A percentile compares a stretch with the other conserved stretches of the same genome.
Conservation (phyloP, 257 asterid genomes). For the Solanum pinnatisectum region DNA sequence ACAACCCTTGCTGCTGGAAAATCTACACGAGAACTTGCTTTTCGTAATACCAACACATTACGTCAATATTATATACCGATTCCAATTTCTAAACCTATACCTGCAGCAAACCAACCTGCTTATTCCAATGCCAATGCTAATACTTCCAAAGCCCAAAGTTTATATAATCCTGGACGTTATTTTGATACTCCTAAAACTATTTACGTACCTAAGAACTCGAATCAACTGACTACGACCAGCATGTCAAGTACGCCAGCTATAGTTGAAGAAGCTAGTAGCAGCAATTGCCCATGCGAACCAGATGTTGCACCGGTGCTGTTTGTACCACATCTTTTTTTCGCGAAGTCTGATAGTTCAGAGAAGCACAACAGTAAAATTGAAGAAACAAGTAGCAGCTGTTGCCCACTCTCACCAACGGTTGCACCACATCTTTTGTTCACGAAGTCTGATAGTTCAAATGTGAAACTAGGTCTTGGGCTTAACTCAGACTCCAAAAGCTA, state of each 20-base stretch:
- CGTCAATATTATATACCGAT: not conserved
- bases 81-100: not conserved
- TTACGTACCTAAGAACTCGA: not conserved
- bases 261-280: constrained; percentile 5
- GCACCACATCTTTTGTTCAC: not conserved
- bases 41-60: not conserved
- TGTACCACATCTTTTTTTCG: constrained; percentile 28
- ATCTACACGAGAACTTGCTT: constrained; percentile 1
- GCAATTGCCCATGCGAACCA: constrained; percentile 7
- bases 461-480: not conserved
- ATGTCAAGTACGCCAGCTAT: constrained; percentile 2
- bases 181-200: not conserved
- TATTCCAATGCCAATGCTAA: not conserved
- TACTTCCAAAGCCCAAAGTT: not conserved
- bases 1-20: constrained; percentile 28
- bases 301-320: constrained; percentile 9
- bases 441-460: not conserved
- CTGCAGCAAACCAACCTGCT: not conserved
- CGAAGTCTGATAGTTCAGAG: not conserved
- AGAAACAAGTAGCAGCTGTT: not conserved
- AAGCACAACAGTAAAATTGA: not conserved
- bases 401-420: not conserved
- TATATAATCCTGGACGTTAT: not conserved
- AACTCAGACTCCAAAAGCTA: no score
- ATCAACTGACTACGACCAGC: constrained; percentile 5